These are phyloP conservation scores for Metschnikowia cubensis DNA, from an alignment of 805 yeast species.

Conservation along the genomic window DNA sequence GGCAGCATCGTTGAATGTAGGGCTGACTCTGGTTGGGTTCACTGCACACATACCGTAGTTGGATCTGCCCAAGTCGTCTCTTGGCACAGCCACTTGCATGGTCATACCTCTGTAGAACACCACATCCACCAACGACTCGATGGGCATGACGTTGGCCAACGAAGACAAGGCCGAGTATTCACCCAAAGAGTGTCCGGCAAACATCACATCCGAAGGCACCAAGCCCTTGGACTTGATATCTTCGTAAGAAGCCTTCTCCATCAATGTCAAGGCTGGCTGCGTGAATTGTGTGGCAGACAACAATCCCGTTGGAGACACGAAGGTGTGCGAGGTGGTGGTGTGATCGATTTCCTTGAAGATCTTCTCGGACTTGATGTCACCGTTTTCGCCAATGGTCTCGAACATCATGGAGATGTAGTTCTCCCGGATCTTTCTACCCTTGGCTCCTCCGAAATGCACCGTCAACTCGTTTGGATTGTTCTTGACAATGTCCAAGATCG, in stretches of 20 bases:
- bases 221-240: slow-evolving; percentile 95
- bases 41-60: slow-evolving; percentile 99
- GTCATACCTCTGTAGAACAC: slow-evolving; percentile 99
- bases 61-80: slow-evolving; percentile 92
- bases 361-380: slow-evolving; percentile 82
- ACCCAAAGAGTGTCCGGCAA: slow-evolving; percentile 99
- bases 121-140: slow-evolving; percentile 93
- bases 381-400: slow-evolving; percentile 86
- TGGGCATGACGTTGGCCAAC: slow-evolving; percentile 97
- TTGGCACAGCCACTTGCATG: slow-evolving; percentile 99
- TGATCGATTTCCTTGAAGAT: slow-evolving; percentile 90
- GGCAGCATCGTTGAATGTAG: slow-evolving; percentile 89
- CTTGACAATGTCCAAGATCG: slow-evolving; percentile 90
- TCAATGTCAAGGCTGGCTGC: slow-evolving; percentile 96
- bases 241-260: slow-evolving; percentile 99
- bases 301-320: slow-evolving; percentile 90
- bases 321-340: slow-evolving; percentile 78
- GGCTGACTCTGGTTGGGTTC: slow-evolving; percentile 88
- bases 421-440: slow-evolving; percentile 90
- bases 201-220: slow-evolving; percentile 87
- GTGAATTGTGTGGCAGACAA: slow-evolving; percentile 98
- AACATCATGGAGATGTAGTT: slow-evolving; percentile 97
- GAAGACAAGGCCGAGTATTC: slow-evolving; percentile 98
- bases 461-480: slow-evolving; percentile 95
- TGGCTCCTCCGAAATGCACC: slow-evolving; percentile 96